Base-by-base conservation (phyloP, 768 basidiomycete genomes). In the Amanita rubescens region DNA sequence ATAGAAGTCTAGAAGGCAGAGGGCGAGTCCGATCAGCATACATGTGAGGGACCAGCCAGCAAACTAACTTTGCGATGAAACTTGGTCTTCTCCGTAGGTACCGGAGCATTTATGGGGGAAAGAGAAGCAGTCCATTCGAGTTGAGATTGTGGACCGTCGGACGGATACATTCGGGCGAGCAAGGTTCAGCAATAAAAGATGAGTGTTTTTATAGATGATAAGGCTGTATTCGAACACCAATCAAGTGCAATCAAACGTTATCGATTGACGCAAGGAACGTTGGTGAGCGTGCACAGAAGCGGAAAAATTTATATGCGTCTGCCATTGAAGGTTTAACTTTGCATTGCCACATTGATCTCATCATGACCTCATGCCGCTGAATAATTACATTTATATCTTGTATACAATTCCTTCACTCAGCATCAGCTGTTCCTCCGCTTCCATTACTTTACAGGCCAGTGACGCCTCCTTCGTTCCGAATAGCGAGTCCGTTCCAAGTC, bases 71-170 rank as follows among this genome's bases (percentile, higher is more conserved):
- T 99, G 74, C 95, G 88, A 61, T 85, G 71, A 68, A 75, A 91
- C 75, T 92, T 94, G 64, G 89, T 91, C 53, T 83, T 78, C 55
- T 90, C 82, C 4, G 81, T 86, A 55, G 87, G 82, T 35, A 79
- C 76, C 41, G 85, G 81, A 42, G 83, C 84, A 57, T 81, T 78
- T 51, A 81, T 72, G 44, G 91, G 85, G 70, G 76, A 84, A 65
- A 97, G 77, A 57, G 79, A 80, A 45, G 94, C 84, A 64, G 86
- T 85, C 95, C 95, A 98, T 70, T 93, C 87, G 68, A 97, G 83
- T 68, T 94, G 92, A 59, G 87, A 88, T 58, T 81, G 79, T 64
- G 84, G 78, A 43, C 78, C 78, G 59, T 81, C 79, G 58, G 71
- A 67, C 54, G 75, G 75, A 64, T 74, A 81, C 82, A 84, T 82